Conservation (phyloP, 768 basidiomycete genomes). For the Amylocystis lapponica region DNA sequence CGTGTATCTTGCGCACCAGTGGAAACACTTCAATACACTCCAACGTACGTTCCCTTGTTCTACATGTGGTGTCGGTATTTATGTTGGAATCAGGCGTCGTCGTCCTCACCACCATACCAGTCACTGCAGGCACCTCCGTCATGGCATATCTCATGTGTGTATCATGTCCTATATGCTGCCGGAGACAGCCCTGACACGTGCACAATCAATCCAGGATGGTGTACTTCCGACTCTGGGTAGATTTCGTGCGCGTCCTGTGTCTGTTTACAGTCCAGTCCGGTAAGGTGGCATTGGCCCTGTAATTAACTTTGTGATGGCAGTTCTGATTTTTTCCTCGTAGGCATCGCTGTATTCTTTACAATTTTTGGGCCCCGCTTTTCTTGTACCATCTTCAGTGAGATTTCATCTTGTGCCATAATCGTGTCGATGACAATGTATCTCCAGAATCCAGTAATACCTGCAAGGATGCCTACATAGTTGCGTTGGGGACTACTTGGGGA, state of each 20-base stretch:
- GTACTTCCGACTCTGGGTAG: slow-evolving; percentile 18
- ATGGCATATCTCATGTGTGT: slow-evolving; percentile 24
- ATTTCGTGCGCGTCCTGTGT: slow-evolving; percentile 18
- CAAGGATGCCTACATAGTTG: slow-evolving; percentile 11
- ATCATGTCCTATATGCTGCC: no score
- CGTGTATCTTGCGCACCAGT: slow-evolving; percentile 17
- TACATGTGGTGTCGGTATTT: neutral
- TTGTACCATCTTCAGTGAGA: slow-evolving; percentile 19
- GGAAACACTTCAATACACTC: slow-evolving; percentile 11
- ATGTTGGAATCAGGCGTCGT: slow-evolving; percentile 11
- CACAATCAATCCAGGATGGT: slow-evolving; percentile 14
- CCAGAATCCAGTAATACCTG: slow-evolving; percentile 17
- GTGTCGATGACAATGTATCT: neutral
- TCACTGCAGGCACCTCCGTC: slow-evolving; percentile 16
- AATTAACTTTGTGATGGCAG: neutral
- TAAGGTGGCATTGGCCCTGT: slow-evolving; percentile 2
- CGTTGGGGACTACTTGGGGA: slow-evolving; percentile 14
- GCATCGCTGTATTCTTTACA: slow-evolving; percentile 15
- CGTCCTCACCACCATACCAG: slow-evolving; percentile 14
- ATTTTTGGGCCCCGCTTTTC: slow-evolving; percentile 14
- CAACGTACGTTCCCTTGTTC: slow-evolving; percentile 15
- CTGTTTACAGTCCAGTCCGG: slow-evolving; percentile 18
- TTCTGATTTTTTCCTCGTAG: slow-evolving; percentile 4
- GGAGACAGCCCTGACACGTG: neutral
- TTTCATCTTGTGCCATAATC: neutral